Conservation (phyloP, 257 asterid genomes). For the Avicennia marina region DNA sequence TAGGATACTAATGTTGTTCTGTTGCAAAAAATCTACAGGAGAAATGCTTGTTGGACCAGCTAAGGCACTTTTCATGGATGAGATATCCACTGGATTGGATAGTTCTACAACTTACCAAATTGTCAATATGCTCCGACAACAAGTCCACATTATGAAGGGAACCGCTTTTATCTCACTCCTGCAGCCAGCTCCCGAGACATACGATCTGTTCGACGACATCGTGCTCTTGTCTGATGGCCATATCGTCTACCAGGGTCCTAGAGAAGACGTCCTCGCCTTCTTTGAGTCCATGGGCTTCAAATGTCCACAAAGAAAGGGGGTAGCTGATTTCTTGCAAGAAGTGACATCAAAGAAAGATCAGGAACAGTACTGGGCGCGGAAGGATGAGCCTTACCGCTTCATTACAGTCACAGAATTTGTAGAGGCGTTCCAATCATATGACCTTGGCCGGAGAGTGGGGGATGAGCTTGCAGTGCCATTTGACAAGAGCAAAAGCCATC, state of each 20-base stretch:
- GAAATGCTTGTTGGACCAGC: constrained; percentile 72
- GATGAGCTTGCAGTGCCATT: constrained; percentile 44
- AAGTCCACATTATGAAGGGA: constrained; percentile 61
- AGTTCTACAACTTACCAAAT: constrained; percentile 62
- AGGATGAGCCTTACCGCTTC: constrained; percentile 49
- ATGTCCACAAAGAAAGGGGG: constrained; percentile 62
- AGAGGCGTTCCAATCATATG: constrained; percentile 42
- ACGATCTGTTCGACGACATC: constrained; percentile 55
- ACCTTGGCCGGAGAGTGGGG: constrained; percentile 25
- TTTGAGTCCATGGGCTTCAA: constrained; percentile 60
- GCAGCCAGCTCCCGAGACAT: constrained; percentile 70
- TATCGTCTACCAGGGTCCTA: constrained; percentile 58
- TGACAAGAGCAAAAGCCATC: constrained; percentile 60
- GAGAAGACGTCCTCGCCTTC: constrained; percentile 42
- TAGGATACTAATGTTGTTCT: too few relatives aligned
- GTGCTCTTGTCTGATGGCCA: constrained; percentile 51
- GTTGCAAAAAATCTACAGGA: constrained; percentile 19
- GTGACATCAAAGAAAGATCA: constrained; percentile 78
- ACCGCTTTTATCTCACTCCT: constrained; percentile 65
- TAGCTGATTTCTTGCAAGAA: constrained; percentile 71
- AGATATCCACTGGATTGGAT: constrained; percentile 64
- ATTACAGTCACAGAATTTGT: constrained; percentile 39
- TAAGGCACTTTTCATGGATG: constrained; percentile 69
- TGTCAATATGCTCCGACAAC: constrained; percentile 43
- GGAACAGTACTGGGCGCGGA: constrained; percentile 51